Evolutionary conservation across 768 basidiomycete species (phyloP), one percentile per base, ranked within the genome.

Genomic region (Gloeostereum incarnatum): DNA sequence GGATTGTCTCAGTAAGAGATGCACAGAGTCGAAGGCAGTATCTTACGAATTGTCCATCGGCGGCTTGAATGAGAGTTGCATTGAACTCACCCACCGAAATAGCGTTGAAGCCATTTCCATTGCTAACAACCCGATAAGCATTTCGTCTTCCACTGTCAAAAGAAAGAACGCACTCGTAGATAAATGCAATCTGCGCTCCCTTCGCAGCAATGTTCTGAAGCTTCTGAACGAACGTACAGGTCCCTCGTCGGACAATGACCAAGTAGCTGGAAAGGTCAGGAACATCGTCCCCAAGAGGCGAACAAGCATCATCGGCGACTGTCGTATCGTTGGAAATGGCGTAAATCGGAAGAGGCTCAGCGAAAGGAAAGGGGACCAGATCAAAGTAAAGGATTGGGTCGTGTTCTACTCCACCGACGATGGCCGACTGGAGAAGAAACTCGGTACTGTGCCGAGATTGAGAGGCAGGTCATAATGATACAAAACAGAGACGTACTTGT

Each of bases 251-350:
- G 9, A 36, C 21, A 23, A 36, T 22, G 8, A 74, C 68, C 11
- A 82, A 50, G 39, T 66, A 73, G 10, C 53, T 50, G 2, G 68
- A 66, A 2, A 84, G 61, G 51, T 82, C 70, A 3, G 73, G 72
- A 0, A 71, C 72, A n/a, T n/a, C n/a, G 38, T 61, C 66, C 3
- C 78, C 71, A 0, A 80, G 60, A 2, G 73, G 61, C 35, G 65
- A 52, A 56, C 82, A 87, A 0, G 75, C 79, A 45, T 80, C 77
- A 47, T 73, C 64, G 1, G 55, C 56, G 22, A 73, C 58, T 3
- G 69, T 68, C 2, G 69, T 66, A 45, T 78, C 65, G 11, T 62
- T 73, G 6, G 75, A 77, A 5, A 70, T 70, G n/a, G 73, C 75
- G 40, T 69, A 81, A 36, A 81, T 67, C 0, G 75, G 67, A 3